These are phyloP conservation scores for Psidium friedrichsthalianum DNA, from an alignment of 345 rosid genomes.

Conservation along the genomic window DNA sequence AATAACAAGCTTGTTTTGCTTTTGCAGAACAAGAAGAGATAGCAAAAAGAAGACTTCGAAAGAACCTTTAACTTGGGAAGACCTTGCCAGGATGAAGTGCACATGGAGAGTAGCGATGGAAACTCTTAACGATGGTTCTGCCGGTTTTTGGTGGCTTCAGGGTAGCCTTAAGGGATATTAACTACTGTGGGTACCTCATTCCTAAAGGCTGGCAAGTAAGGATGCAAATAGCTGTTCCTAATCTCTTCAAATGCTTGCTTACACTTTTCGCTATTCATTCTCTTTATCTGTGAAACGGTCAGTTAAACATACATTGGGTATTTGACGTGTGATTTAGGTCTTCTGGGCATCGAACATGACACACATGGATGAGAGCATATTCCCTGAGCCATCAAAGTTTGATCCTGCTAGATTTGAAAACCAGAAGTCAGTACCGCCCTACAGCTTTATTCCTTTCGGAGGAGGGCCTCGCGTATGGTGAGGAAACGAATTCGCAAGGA, in stretches of 20 bases:
- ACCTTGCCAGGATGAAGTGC: constrained; percentile 21
- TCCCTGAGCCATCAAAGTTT: constrained; percentile 13
- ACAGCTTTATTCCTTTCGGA: constrained; percentile 21
- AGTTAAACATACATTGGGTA: background rate
- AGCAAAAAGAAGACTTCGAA: constrained; percentile 1
- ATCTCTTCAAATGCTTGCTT: background rate
- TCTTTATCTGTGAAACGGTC: background rate
- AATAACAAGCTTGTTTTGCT: background rate
- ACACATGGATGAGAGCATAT: constrained; percentile 17
- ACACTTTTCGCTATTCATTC: background rate
- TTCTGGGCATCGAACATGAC: constrained; percentile 14
- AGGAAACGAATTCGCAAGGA: constrained; percentile 37
- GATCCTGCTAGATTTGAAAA: constrained; percentile 18
- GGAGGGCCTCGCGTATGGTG: constrained; percentile 46
- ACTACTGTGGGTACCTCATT: constrained; percentile 26
- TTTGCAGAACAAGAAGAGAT: constrained; percentile 34
- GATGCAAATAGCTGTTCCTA: background rate
- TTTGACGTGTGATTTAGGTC: constrained; percentile 1
- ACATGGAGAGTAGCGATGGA: constrained; percentile 39
- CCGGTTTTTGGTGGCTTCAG: constrained; percentile 41
- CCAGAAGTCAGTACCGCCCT: constrained; percentile 7
- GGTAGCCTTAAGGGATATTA: constrained; percentile 23
- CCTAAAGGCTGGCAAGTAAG: constrained; percentile 41
- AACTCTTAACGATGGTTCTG: constrained; percentile 18
- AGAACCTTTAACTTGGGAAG: constrained; percentile 22